phyloP scores from a whole-genome alignment of 1,284 basidiomycete genomes.

The Sparassis latifolia region DNA sequence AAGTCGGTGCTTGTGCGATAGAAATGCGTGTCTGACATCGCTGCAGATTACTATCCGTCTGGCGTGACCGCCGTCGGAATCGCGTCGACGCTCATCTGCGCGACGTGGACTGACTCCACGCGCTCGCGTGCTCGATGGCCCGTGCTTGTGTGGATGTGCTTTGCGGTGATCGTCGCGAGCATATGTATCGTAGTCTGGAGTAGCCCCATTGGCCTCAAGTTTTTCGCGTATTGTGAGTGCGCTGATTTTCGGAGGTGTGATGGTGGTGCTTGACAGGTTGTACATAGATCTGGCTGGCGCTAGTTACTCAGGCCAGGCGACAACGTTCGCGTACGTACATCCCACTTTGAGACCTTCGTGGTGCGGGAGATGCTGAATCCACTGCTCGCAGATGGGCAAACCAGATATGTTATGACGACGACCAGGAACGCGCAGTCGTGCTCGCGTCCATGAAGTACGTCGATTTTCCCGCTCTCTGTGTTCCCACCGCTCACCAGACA shows the following conservation, averaged over 20 bases:
- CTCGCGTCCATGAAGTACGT: conserved; percentile 65
- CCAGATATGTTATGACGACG: conserved; percentile 61
- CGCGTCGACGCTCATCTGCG: conserved; percentile 53
- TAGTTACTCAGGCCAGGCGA: conserved; percentile 62
- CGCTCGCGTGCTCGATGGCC: conserved; percentile 50
- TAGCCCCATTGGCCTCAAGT: conserved; percentile 51
- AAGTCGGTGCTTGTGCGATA: neutral
- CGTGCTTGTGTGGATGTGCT: conserved; percentile 58
- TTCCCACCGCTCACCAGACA: neutral
- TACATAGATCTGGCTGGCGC: conserved; percentile 51
- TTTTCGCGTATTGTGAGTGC: conserved; percentile 60
- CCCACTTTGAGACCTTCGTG: neutral
- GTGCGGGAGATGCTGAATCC: neutral
- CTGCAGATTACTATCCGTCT: conserved; percentile 55
- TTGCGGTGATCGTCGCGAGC: conserved; percentile 44
- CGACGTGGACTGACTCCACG: conserved; percentile 51
- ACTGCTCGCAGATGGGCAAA: conserved; percentile 50
- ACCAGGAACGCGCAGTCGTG: conserved; percentile 60
- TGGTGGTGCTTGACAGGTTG: neutral
- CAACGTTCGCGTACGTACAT: conserved; percentile 53
- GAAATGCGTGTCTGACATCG: neutral
- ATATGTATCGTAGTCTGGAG: conserved; percentile 54
- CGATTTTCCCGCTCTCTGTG: neutral
- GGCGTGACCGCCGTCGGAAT: conserved; percentile 64
- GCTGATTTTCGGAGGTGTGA: neutral